A percentile compares a stretch with the other conserved stretches of the same genome.
Conservation (phyloP, 2,329 filamentous ascomycete species). For the Aspergillus amoenus region DNA sequence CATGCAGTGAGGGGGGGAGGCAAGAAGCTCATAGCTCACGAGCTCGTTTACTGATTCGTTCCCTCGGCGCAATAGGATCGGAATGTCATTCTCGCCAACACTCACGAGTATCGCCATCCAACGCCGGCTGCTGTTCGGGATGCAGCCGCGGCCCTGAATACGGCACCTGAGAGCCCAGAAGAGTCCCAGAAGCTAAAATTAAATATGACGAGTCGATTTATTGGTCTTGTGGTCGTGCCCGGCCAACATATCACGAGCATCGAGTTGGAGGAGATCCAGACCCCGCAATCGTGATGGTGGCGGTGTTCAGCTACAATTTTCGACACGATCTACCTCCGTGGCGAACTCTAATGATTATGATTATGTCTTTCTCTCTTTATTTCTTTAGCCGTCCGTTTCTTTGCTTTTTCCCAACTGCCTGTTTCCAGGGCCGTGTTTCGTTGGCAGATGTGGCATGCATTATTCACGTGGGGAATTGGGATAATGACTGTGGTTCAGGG, state of each 20-base stretch:
- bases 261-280: conserved; percentile 72
- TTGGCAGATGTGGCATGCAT: conserved; percentile 9
- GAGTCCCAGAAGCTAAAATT: conserved; percentile 50
- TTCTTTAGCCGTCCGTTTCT: background rate
- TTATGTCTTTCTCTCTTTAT: background rate
- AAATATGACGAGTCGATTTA: conserved; percentile 79
- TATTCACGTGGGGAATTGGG: conserved; percentile 7
- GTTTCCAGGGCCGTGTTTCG: background rate
- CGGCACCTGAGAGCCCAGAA: conserved; percentile 17
- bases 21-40: conserved; percentile 6
- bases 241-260: conserved; percentile 83
- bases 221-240: conserved; percentile 87
- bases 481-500: background rate
- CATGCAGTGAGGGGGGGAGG: background rate
- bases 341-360: conserved; percentile 6
- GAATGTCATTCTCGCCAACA: conserved; percentile 82
- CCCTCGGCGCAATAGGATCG: conserved; percentile 59
- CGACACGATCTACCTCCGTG: background rate
- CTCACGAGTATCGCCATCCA: conserved; percentile 86
- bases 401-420: background rate
- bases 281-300: conserved; percentile 20
- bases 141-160: conserved; percentile 38
- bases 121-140: conserved; percentile 50
- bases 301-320: conserved; percentile 7
- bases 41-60: conserved; percentile 17